Evolutionary conservation across 1,284 basidiomycete genomes (phyloP).

Genomic region (Lentinula novae-zelandiae): DNA sequence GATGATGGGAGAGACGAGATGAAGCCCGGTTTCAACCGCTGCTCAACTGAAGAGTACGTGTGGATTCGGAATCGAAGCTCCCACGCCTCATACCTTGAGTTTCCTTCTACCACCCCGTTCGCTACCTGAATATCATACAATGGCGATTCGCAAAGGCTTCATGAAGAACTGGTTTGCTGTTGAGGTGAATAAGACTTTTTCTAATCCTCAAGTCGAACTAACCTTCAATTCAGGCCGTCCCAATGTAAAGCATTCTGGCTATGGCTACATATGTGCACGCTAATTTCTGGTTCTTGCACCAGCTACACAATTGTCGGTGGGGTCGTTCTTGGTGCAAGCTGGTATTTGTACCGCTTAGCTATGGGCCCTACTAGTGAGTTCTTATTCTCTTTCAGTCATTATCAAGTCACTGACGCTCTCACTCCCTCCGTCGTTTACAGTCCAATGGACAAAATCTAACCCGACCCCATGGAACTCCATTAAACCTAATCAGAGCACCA

Average conservation of each 20-base stretch:
- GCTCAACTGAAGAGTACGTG: background rate
- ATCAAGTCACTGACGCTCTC: background rate
- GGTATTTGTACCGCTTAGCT: slow-evolving; percentile 21
- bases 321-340: slow-evolving; percentile 19
- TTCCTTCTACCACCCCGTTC: background rate
- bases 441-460: slow-evolving; percentile 24
- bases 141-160: slow-evolving; percentile 10
- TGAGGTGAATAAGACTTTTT: slow-evolving; percentile 15
- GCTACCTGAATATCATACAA: background rate
- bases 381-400: background rate
- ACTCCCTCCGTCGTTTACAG: slow-evolving; percentile 12
- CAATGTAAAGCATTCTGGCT: slow-evolving; percentile 17
- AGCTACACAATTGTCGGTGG: slow-evolving; percentile 21
- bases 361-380: slow-evolving; percentile 24
- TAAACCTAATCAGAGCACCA: slow-evolving; percentile 22
- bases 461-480: slow-evolving; percentile 22
- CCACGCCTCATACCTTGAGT: background rate
- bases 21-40: background rate
- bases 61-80: background rate
- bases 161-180: slow-evolving; percentile 21
- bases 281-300: background rate
- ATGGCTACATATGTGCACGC: background rate
- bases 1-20: background rate
- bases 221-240: slow-evolving; percentile 18
- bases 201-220: background rate